These are phyloP conservation scores for Cladosporium sp. DNA, from an alignment of 2,329 filamentous ascomycete genomes.

Conservation along the genomic window DNA sequence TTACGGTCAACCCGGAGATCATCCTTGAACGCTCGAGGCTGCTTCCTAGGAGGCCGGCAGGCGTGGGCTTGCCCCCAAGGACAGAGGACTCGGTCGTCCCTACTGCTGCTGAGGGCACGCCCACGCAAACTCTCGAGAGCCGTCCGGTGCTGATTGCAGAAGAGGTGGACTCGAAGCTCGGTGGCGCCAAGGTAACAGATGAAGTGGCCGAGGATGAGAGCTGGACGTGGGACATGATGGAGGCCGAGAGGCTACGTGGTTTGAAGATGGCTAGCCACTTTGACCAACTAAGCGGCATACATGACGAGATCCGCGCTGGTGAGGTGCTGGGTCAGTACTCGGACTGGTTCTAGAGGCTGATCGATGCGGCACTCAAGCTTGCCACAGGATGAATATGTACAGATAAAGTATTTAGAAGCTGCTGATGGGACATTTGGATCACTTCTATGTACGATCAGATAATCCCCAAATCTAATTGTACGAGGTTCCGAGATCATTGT, in stretches of 20 bases:
- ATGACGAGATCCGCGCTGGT: conserved; percentile 51
- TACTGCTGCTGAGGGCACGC: conserved; percentile 24
- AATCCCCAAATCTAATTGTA: background rate
- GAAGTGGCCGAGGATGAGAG: conserved; percentile 36
- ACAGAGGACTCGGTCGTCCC: conserved; percentile 24
- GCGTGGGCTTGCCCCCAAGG: conserved; percentile 39
- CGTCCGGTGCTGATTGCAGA: conserved; percentile 27
- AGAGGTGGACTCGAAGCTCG: conserved; percentile 31
- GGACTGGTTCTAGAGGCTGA: conserved; percentile 13
- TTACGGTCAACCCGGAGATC: conserved; percentile 81
- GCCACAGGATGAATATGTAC: background rate
- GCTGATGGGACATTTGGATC: background rate
- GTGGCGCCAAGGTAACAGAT: conserved; percentile 5
- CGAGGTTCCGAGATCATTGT: background rate
- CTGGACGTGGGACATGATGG: conserved; percentile 63
- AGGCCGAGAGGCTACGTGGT: conserved; percentile 57
- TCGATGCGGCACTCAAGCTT: too few species aligned
- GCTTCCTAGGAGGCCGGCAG: conserved; percentile 70
- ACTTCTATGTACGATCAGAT: background rate
- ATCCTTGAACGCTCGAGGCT: conserved; percentile 70
- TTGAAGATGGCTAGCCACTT: conserved; percentile 58
- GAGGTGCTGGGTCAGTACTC: conserved; percentile 32
- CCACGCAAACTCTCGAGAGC: conserved; percentile 25
- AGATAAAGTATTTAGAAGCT: background rate
- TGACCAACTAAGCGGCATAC: conserved; percentile 54